Conservation (phyloP, 2,329 filamentous ascomycete genomes). For the Coniochaeta sp. region DNA sequence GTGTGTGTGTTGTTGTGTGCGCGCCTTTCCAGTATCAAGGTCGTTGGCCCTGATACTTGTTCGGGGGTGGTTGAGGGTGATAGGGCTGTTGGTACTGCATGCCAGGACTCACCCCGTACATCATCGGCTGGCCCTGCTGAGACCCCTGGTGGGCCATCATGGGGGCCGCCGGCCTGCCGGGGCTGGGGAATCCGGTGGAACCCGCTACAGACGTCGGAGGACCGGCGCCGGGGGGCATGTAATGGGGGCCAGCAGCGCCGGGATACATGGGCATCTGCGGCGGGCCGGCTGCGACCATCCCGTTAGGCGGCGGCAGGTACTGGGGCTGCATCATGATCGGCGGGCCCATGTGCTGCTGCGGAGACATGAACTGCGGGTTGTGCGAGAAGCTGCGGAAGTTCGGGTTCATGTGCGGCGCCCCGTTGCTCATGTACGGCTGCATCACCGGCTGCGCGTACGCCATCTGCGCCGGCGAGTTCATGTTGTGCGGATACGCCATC, state of each 20-base stretch:
- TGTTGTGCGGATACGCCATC: slow-evolving; percentile 61
- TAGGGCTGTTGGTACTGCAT: slow-evolving; percentile 72
- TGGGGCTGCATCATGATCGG: slow-evolving; percentile 58
- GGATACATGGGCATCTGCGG: slow-evolving; percentile 76
- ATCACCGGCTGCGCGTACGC: slow-evolving; percentile 67
- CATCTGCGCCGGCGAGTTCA: slow-evolving; percentile 63
- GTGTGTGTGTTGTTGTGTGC: too few relatives aligned
- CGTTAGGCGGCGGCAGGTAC: slow-evolving; percentile 44
- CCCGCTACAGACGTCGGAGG: slow-evolving; percentile 55
- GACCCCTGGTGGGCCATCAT: slow-evolving; percentile 96
- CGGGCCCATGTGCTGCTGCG: slow-evolving; percentile 62
- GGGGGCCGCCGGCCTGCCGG: slow-evolving; percentile 67
- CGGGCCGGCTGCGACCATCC: slow-evolving; percentile 58
- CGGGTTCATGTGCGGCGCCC: slow-evolving; percentile 56
- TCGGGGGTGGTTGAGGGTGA: slow-evolving; percentile 63
- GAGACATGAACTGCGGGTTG: slow-evolving; percentile 64
- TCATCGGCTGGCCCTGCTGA: slow-evolving; percentile 72
- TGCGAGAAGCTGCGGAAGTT: slow-evolving; percentile 66
- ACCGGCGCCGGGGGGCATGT: slow-evolving; percentile 50
- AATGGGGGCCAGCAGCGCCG: slow-evolving; percentile 52
- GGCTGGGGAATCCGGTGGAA: slow-evolving; percentile 79
- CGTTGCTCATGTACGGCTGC: slow-evolving; percentile 60
- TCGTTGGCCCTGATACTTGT: slow-evolving; percentile 47
- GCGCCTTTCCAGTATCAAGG: neutral
- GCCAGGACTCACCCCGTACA: slow-evolving; percentile 68